Conservation (phyloP, 129 eudicot species). For the Smallanthus sonchifolius region DNA sequence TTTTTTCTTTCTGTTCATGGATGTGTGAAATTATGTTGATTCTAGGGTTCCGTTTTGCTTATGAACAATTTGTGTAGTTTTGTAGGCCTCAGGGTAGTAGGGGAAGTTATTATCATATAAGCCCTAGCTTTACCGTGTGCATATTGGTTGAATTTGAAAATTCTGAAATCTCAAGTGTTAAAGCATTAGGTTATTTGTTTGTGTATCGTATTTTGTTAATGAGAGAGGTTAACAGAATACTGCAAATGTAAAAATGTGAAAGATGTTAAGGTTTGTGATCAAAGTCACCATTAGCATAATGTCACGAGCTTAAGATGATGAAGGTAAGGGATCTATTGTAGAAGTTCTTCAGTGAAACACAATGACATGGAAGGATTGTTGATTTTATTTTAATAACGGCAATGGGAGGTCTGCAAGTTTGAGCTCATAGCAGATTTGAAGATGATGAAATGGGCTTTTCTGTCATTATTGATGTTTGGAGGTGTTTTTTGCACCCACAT, state of each 20-base stretch:
- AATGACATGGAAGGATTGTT: not conserved
- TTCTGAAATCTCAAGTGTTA: not conserved
- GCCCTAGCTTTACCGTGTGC: not conserved
- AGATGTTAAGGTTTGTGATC: not conserved
- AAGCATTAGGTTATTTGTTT: not conserved
- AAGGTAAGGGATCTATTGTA: not conserved
- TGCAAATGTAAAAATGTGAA: not conserved
- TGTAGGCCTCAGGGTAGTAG: not conserved
- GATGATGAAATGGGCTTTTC: not conserved
- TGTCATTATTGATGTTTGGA: not conserved
- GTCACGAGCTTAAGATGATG: not conserved
- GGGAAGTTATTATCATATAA: not conserved
- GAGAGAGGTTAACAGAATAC: not conserved
- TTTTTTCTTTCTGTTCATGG: not conserved
- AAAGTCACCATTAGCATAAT: not conserved
- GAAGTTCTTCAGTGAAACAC: not conserved
- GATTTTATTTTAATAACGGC: not conserved
- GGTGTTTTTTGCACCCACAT: not conserved
- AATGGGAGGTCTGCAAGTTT: not conserved
- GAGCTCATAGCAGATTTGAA: not conserved
- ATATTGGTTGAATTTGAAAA: not conserved
- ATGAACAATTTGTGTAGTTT: not conserved
- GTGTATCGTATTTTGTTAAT: not conserved
- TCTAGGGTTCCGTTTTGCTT: conserved; percentile 14
- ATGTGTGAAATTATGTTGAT: not conserved